A percentile compares a stretch with the other conserved stretches of the same genome.
phyloP scores from a whole-genome alignment of 495 filamentous ascomycete genomes.

The Neurospora terricola region DNA sequence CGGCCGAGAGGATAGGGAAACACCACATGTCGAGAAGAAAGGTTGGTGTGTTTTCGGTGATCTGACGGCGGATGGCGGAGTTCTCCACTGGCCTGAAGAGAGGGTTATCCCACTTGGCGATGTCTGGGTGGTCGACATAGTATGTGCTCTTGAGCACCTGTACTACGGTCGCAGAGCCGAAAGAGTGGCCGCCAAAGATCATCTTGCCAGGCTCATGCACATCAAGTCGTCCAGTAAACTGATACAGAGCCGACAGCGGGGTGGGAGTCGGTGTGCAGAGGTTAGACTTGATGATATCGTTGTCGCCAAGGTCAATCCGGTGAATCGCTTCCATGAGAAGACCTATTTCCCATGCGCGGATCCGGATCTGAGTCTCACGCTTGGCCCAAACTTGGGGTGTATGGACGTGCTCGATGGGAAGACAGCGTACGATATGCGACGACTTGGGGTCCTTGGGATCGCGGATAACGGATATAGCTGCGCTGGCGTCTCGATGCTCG shows the following conservation, averaged over 20 bases:
- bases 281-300: conserved; percentile 24
- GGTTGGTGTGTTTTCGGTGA: conserved; percentile 49
- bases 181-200: conserved; percentile 63
- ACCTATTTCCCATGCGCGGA: conserved; percentile 63
- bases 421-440: conserved; percentile 33
- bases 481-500: conserved; percentile 68
- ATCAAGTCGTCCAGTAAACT: conserved; percentile 47
- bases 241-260: conserved; percentile 28
- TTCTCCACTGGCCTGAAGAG: conserved; percentile 40
- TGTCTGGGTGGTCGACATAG: conserved; percentile 37
- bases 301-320: conserved; percentile 46
- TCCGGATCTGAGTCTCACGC: conserved; percentile 56
- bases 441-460: conserved; percentile 28
- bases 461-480: conserved; percentile 54
- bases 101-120: conserved; percentile 17
- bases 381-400: conserved; percentile 46
- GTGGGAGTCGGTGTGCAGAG: conserved; percentile 33
- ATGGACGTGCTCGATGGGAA: conserved; percentile 40
- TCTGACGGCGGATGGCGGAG: conserved; percentile 45
- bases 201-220: conserved; percentile 60
- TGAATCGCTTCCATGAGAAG: conserved; percentile 51
- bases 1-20: conserved; percentile 48
- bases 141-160: conserved; percentile 66
- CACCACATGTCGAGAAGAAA: conserved; percentile 68
- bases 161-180: conserved; percentile 59